Evolutionary conservation across 768 basidiomycete species (phyloP).

Genomic region (Infundibulicybe gibba): DNA sequence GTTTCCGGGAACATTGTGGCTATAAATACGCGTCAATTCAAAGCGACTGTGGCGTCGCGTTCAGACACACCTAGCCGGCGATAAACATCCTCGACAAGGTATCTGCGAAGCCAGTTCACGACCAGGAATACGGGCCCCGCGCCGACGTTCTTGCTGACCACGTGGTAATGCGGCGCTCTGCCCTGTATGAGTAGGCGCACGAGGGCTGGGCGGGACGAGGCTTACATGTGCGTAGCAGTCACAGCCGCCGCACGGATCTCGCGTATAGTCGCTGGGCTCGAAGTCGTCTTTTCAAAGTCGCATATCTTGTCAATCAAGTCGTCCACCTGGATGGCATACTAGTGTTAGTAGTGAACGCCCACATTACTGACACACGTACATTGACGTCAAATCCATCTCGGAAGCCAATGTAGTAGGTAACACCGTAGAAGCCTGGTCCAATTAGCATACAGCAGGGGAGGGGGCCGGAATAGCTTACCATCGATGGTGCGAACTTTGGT

Average conservation of each 20-base stretch:
- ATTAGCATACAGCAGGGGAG: background rate
- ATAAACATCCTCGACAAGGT: conserved; percentile 1
- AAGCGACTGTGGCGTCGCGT: background rate
- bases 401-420: conserved; percentile 58
- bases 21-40: conserved; percentile 8
- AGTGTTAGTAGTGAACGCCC: background rate
- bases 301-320: conserved; percentile 27
- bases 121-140: background rate
- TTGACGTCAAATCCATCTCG: conserved; percentile 55
- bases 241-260: conserved; percentile 1
- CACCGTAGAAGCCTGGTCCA: conserved; percentile 52
- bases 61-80: background rate
- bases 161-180: conserved; percentile 3
- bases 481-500: conserved; percentile 54
- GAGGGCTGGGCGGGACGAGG: background rate
- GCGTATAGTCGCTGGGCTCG: background rate
- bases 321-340: conserved; percentile 21
- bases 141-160: background rate
- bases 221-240: conserved; percentile 3
- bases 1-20: conserved; percentile 64
- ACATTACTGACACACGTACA: conserved; percentile 13
- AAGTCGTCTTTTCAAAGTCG: conserved; percentile 1
- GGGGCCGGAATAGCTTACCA: conserved; percentile 24
- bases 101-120: conserved; percentile 1
- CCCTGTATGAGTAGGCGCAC: background rate